phyloP scores from a whole-genome alignment of 164 flowering plant species.

The Paratinospora sagittata region DNA sequence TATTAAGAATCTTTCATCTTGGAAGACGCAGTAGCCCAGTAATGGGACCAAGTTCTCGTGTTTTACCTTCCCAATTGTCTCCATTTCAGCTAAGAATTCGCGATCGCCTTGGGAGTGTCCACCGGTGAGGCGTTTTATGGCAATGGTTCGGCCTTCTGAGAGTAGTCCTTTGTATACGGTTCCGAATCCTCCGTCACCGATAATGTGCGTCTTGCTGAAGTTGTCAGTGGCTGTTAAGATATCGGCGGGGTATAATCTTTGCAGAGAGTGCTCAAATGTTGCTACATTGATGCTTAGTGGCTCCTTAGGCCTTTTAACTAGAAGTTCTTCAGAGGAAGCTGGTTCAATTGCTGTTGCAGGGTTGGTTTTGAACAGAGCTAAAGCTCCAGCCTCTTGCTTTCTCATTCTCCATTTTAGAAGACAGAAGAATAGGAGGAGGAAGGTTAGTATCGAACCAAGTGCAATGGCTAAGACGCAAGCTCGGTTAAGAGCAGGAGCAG shows the following conservation, averaged over 20 bases:
- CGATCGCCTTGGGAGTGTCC: slow-evolving; percentile 47
- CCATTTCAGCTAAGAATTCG: slow-evolving; percentile 62
- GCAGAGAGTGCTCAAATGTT: slow-evolving; percentile 48
- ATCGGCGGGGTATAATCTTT: slow-evolving; percentile 39
- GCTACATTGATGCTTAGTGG: slow-evolving; percentile 60
- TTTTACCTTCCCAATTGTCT: slow-evolving; percentile 64
- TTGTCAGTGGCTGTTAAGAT: slow-evolving; percentile 57
- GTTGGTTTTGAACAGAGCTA: slow-evolving; percentile 22
- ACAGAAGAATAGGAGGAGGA: slow-evolving; percentile 26
- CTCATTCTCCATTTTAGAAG: slow-evolving; percentile 26
- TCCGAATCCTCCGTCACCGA: slow-evolving; percentile 69
- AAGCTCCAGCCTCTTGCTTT: slow-evolving; percentile 20
- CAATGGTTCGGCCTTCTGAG: slow-evolving; percentile 40
- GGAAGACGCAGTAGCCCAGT: slow-evolving; percentile 52
- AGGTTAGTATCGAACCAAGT: slow-evolving; percentile 23
- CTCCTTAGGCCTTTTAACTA: slow-evolving; percentile 41
- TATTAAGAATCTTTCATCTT: slow-evolving; percentile 48
- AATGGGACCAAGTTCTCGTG: slow-evolving; percentile 52
- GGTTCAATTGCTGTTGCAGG: slow-evolving; percentile 23
- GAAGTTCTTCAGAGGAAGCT: slow-evolving; percentile 31
- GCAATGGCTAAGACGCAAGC: slow-evolving; percentile 33
- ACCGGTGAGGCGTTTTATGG: slow-evolving; percentile 52
- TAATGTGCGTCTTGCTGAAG: slow-evolving; percentile 49
- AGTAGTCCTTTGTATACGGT: slow-evolving; percentile 52
- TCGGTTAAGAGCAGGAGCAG: slow-evolving; percentile 18